Evolutionary conservation across 306 rosid species (phyloP), one percentile per base, ranked within the genome.

Genomic region (Medicago ruthenica): DNA sequence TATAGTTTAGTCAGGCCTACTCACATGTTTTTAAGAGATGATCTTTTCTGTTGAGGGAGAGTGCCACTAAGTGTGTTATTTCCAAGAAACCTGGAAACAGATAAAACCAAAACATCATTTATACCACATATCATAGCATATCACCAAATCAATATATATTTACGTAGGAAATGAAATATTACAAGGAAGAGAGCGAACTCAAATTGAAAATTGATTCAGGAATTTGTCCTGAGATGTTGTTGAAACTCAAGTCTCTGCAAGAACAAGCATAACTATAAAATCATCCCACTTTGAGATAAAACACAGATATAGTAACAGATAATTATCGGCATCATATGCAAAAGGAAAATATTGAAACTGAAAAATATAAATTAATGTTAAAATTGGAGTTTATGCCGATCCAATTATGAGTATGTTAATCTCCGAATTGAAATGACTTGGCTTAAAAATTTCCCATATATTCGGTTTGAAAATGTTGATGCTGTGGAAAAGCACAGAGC

Each of bases 181-280:
- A 93, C 98, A 93, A 87, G 84, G 9, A 5, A 11, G 81, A 2
- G 20, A 93, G 92, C 1, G 57, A 81, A 55, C 80, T 91, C 92
- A 89, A 58, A 75, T 81, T 87, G 89, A 91, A 91, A 82, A 93
- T 84, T 22, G 89, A 86, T 67, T 16, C 76, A 4, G 88, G 87
- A 82, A 89, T 81, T 67, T 73, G 85, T 63, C 96, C 94, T 4
- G 77, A 79, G 69, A 93, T 70, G 69, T 86, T 88, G 80, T 93
- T 93, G 92, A 93, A 93, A 89, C 98, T 93, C 77, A 93, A 81
- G 80, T 91, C 98, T 86, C 98, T 93, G 81, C 61, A 86, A 66
- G 17, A 70, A 31, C 24, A 31, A 81, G 27, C 16, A 78, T 11
- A 70, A 18, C 53, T 21, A 13, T 47, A 40, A 24, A 34, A 57